Conservation (phyloP, 257 asterid species). For the Capsicum chinense region DNA sequence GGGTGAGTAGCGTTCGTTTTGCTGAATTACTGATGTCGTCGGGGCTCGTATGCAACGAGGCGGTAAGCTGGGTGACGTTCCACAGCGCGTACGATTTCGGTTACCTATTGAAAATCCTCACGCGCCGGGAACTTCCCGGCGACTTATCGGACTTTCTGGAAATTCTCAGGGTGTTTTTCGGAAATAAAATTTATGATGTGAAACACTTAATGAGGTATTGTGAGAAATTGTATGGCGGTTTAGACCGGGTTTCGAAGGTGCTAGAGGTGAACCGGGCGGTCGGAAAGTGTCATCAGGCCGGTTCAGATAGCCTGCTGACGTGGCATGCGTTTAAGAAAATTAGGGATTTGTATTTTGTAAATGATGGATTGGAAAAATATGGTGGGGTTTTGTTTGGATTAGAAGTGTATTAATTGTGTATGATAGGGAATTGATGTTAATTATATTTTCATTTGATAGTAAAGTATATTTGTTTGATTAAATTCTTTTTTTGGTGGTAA, state of each 20-base stretch:
- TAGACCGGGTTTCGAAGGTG: constrained; percentile 67
- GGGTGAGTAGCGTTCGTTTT: constrained; percentile 59
- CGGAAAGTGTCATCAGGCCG: constrained; percentile 77
- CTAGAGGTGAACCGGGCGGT: constrained; percentile 69
- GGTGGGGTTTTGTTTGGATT: constrained; percentile 75
- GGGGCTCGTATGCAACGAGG: constrained; percentile 61
- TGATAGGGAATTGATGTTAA: neutral
- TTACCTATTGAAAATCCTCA: constrained; percentile 62
- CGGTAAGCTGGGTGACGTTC: constrained; percentile 71
- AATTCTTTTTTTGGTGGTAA: neutral
- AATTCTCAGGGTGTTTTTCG: constrained; percentile 52
- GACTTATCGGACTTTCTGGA: constrained; percentile 51
- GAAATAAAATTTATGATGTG: constrained; percentile 62
- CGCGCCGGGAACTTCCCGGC: constrained; percentile 61
- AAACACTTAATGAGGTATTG: constrained; percentile 66
- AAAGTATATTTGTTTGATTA: constrained; percentile 16
- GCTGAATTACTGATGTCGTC: constrained; percentile 68
- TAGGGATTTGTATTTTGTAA: constrained; percentile 57
- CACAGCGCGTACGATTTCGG: constrained; percentile 85
- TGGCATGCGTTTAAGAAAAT: constrained; percentile 77
- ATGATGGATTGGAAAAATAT: constrained; percentile 54
- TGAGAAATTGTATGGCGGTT: constrained; percentile 59
- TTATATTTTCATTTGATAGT: neutral
- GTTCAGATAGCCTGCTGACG: constrained; percentile 75
- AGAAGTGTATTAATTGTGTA: constrained; percentile 46